phyloP scores from a whole-genome alignment of 2,329 filamentous ascomycete species.

The Rhinocladiella similis region DNA sequence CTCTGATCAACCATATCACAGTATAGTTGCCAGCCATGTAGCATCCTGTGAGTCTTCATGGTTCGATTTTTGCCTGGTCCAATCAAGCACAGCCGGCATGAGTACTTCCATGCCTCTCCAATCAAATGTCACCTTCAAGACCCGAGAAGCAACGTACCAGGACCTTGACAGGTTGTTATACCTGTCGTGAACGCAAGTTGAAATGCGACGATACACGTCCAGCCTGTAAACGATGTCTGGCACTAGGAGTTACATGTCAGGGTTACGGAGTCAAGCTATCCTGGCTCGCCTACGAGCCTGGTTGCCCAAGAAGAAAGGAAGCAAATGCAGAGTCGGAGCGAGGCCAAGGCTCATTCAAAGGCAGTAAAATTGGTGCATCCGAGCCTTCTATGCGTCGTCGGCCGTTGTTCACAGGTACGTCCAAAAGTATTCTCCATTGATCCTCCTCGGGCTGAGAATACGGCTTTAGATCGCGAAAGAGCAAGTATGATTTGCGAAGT shows the following conservation, averaged over 20 bases:
- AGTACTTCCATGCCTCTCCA: background rate
- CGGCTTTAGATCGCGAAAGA: background rate
- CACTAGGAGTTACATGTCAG: constrained; percentile 26
- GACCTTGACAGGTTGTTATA: constrained; percentile 13
- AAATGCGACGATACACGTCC: constrained; percentile 31
- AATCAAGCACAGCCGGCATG: background rate
- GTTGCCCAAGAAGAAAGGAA: background rate
- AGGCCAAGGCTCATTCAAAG: background rate
- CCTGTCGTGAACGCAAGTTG: constrained; percentile 22
- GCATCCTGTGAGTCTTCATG: background rate
- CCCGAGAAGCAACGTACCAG: constrained; percentile 5
- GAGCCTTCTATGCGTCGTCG: constrained; percentile 1
- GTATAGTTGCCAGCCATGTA: background rate
- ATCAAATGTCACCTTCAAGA: constrained; percentile 1
- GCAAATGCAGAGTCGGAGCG: background rate
- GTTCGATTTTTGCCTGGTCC: background rate
- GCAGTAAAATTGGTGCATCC: background rate
- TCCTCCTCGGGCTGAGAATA: background rate
- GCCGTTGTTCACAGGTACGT: constrained; percentile 6
- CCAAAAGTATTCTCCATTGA: background rate
- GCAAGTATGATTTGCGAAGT: constrained; percentile 1
- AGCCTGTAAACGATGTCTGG: constrained; percentile 23
- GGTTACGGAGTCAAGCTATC: constrained; percentile 10
- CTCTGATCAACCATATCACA: background rate
- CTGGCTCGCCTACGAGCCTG: constrained; percentile 4